Percentiles rank a stretch among this genome's conserved stretches.
Conservation (phyloP, 2,329 filamentous ascomycete species). For the Septoria petroselini region DNA sequence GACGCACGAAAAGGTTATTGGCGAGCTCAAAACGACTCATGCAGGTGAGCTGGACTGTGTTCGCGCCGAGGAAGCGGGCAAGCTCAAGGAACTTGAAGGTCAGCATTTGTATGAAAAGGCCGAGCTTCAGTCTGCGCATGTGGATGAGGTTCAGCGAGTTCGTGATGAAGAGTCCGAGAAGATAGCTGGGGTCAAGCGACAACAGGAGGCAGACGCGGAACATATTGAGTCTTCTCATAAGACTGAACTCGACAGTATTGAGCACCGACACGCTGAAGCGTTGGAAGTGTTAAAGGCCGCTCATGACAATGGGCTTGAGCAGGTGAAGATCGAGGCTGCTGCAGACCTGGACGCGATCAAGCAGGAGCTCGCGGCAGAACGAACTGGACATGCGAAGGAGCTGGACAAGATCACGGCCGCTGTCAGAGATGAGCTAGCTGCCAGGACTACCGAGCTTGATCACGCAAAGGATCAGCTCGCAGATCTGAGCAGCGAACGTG, state of each 20-base stretch:
- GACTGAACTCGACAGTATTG: too few relatives aligned
- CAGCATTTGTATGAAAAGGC: constrained; percentile 6
- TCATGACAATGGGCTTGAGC: too few relatives aligned
- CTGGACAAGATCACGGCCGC: not conserved
- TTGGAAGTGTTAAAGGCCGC: too few relatives aligned
- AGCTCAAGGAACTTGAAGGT: constrained; percentile 2
- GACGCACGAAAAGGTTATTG: constrained; percentile 1
- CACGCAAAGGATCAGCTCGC: constrained; percentile 3
- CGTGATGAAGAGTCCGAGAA: not conserved
- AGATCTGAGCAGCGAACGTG: not conserved
- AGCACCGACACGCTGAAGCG: too few relatives aligned
- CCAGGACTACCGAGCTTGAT: constrained; percentile 14
- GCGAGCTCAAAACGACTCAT: constrained; percentile 1
- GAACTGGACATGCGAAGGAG: constrained; percentile 10
- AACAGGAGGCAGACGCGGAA: not conserved
- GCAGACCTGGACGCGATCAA: too few relatives aligned
- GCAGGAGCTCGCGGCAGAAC: constrained; percentile 1
- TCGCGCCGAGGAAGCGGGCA: not conserved
- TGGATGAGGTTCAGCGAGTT: not conserved
- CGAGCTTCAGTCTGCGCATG: not conserved
- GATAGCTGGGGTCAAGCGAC: not conserved
- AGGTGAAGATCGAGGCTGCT: too few relatives aligned
- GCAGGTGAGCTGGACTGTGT: constrained; percentile 5
- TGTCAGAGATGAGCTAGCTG: not conserved
- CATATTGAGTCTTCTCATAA: not conserved